Conservation (phyloP, 2,329 filamentous ascomycete species). For the Aaosphaeria pasadenensis region DNA sequence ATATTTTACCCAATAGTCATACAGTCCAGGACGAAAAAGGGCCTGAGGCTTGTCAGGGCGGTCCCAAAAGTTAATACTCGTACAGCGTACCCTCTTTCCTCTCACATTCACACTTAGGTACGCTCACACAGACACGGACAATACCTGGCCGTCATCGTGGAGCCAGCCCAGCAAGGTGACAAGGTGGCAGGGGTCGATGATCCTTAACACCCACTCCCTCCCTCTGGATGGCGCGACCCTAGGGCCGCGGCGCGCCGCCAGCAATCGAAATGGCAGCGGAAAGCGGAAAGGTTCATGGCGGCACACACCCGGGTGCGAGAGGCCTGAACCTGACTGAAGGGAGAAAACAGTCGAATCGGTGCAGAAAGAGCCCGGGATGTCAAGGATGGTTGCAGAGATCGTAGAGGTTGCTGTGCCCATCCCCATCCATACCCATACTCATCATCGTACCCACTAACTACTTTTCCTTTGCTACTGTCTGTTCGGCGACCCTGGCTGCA, state of each 20-base stretch:
- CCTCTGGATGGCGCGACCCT: conserved; percentile 8
- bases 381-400: no score
- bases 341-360: conserved; percentile 13
- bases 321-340: neutral
- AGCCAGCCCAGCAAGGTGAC: neutral
- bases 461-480: conserved; percentile 15
- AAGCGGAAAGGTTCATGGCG: conserved; percentile 30
- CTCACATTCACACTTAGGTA: no score
- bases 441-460: no score
- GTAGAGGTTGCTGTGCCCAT: no score
- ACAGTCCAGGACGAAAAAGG: no score
- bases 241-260: conserved; percentile 18
- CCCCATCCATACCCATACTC: no score
- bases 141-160: conserved; percentile 6
- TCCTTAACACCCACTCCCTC: conserved; percentile 6
- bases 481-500: conserved; percentile 22
- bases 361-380: conserved; percentile 7
- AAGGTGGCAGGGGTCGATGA: conserved; percentile 3
- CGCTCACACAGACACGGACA: no score
- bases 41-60: no score
- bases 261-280: conserved; percentile 21
- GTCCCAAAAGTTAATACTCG: no score
- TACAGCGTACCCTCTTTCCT: no score
- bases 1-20: no score
- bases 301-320: neutral